Percentiles rank a stretch among this genome's conserved stretches.
phyloP scores from a whole-genome alignment of 495 filamentous ascomycete genomes.

The Friedmanniomyces simplex region DNA sequence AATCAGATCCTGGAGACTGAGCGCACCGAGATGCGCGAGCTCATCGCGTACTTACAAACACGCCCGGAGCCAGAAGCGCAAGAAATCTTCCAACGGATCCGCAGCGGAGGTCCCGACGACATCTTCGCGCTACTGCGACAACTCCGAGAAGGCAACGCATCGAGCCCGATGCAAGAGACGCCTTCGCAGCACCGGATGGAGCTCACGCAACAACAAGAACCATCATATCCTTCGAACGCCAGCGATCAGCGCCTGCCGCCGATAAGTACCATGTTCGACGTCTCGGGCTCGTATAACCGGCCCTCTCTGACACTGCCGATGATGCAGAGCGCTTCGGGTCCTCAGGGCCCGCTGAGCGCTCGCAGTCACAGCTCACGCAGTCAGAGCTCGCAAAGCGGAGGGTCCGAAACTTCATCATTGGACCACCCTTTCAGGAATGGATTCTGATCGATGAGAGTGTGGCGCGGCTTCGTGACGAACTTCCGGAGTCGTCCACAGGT shows the following conservation, averaged over 20 bases:
- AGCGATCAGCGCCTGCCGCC: slow-evolving; percentile 6
- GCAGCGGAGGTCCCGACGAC: slow-evolving; percentile 5
- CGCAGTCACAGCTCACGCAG: neutral
- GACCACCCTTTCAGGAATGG: neutral
- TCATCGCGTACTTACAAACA: slow-evolving; percentile 6
- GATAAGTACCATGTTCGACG: slow-evolving; percentile 4
- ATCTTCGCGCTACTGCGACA: slow-evolving; percentile 2
- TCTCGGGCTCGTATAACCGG: neutral
- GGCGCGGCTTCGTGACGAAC: too few species aligned
- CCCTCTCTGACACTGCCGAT: neutral
- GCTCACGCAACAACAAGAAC: neutral
- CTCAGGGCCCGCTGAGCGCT: neutral
- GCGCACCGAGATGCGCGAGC: slow-evolving; percentile 8
- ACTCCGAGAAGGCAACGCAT: neutral
- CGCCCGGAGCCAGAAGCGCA: slow-evolving; percentile 9
- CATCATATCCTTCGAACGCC: neutral
- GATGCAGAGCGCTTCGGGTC: neutral
- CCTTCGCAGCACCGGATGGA: neutral
- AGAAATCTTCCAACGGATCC: slow-evolving; percentile 14
- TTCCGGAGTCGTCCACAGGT: too few species aligned
- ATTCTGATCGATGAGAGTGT: neutral
- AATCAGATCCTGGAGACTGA: slow-evolving; percentile 15
- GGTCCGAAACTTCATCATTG: neutral
- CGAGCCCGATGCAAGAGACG: neutral
- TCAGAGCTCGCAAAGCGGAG: neutral